Conservation (phyloP, 2,329 filamentous ascomycete species). For the Verruconis gallopava region DNA sequence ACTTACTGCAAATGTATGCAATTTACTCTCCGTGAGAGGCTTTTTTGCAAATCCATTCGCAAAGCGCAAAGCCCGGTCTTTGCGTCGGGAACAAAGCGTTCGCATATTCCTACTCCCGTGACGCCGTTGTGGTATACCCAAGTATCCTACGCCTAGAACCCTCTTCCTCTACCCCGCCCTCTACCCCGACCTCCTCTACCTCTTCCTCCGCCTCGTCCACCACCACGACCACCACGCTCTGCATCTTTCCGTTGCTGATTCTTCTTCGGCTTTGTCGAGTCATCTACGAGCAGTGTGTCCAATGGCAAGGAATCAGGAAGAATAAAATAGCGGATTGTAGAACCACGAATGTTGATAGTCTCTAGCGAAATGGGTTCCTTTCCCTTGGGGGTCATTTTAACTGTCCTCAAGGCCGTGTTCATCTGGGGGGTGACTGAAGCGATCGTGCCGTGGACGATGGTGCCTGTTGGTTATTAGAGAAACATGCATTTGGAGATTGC, state of each 20-base stretch:
- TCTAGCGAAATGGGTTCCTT: constrained; percentile 82
- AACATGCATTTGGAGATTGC: too few species aligned
- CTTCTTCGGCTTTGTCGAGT: constrained; percentile 85
- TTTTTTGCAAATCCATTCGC: background rate
- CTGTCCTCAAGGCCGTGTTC: constrained; percentile 91
- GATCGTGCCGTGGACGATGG: constrained; percentile 93
- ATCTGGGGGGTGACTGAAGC: constrained; percentile 94
- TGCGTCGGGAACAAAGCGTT: too few species aligned
- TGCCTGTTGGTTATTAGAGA: constrained; percentile 44
- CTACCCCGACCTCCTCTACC: constrained; percentile 28
- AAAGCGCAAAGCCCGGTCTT: too few species aligned
- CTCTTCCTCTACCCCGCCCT: constrained; percentile 20
- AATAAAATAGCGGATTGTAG: constrained; percentile 92
- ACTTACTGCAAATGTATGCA: background rate
- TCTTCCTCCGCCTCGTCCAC: constrained; percentile 35
- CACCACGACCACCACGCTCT: constrained; percentile 34
- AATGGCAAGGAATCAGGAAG: constrained; percentile 89
- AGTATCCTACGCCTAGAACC: constrained; percentile 8
- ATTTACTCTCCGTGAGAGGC: background rate
- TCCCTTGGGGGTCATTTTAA: constrained; percentile 89
- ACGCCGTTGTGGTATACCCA: background rate
- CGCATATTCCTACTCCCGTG: background rate
- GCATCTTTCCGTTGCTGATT: constrained; percentile 98
- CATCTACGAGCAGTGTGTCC: constrained; percentile 90
- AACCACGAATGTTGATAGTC: constrained; percentile 92